Percentiles rank a stretch among this genome's conserved stretches.
Evolutionary conservation across 208 protist genomes (phyloP).

Genomic region (Crithidia bombi): DNA sequence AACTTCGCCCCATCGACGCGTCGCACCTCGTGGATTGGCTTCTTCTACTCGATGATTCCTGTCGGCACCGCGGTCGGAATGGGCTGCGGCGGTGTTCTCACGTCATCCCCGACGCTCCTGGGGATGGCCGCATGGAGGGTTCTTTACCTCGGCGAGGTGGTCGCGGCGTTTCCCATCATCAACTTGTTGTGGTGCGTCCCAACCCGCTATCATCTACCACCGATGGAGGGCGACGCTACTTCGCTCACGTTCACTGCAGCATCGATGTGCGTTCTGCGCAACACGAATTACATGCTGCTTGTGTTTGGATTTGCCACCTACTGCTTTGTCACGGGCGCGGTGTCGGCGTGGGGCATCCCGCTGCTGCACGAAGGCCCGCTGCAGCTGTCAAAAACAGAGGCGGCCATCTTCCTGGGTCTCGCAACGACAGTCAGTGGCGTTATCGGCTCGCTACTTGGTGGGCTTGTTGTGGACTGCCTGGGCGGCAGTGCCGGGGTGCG

Average conservation of each 20-base stretch:
- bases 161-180: slow-evolving; percentile 51
- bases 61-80: slow-evolving; percentile 84
- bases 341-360: slow-evolving; percentile 83
- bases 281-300: slow-evolving; percentile 67
- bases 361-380: slow-evolving; percentile 77
- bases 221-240: neutral
- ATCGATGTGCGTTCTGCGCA: slow-evolving; percentile 38
- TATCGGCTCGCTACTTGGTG: slow-evolving; percentile 69
- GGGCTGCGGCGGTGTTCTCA: slow-evolving; percentile 62
- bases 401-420: slow-evolving; percentile 61
- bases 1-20: slow-evolving; percentile 61
- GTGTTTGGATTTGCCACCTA: slow-evolving; percentile 82
- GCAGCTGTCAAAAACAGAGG: slow-evolving; percentile 36
- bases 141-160: slow-evolving; percentile 61
- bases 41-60: slow-evolving; percentile 89
- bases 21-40: slow-evolving; percentile 82
- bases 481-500: slow-evolving; percentile 57
- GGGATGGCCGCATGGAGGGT: slow-evolving; percentile 53
- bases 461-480: slow-evolving; percentile 61
- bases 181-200: slow-evolving; percentile 47
- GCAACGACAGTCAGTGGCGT: slow-evolving; percentile 70
- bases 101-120: slow-evolving; percentile 14
- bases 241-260: slow-evolving; percentile 27
- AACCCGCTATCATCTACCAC: slow-evolving; percentile 13
- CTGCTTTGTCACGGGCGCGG: slow-evolving; percentile 84